Base-by-base conservation (phyloP, 352 stramenopile species). In the Phytopythium cucurbitacearum region DNA sequence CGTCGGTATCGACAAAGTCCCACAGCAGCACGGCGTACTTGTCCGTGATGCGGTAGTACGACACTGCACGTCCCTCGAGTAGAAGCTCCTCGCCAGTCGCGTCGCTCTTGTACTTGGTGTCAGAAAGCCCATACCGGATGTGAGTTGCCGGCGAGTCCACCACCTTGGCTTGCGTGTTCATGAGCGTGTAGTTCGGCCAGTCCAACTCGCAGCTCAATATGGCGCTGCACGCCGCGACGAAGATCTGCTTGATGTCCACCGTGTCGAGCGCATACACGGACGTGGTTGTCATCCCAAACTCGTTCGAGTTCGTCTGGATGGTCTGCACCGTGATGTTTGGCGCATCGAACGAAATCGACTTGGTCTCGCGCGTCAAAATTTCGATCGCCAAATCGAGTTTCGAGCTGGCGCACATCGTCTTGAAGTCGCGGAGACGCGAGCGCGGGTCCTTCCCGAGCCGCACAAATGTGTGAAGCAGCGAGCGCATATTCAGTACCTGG, bases 381-480 rank as follows among this genome's bases (percentile, higher is more conserved):
- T 76, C 55, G 3, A 61, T 65, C 5, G 71, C 71, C 55, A 78
- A 60, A 5, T 81, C 65, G 0, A 81, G 56, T 53, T 78, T 76
- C 0, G 49, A 50, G 46, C 69, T 54, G 13, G 16, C 55, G 51
- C 56, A 73, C 11, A 76, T 60, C 7, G 49, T 44, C 15, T 69
- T 56, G 48, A 60, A 67, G 58, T 81, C 65, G 6, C 66, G 71
- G 36, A 53, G 28, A 3, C 71, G 67, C 28, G 65, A 60, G 5
- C 40, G 55, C 10, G 57, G 52, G 46, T 71, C 71, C 28, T 48
- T 64, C 3, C 60, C 60, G 10, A 81, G 43, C 6, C 55, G 57
- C 12, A 60, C 70, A 60, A 73, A 76, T 15, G 68, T 73, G 58
- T 81, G 71, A 16, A 81, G 52, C n/a, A 78, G 42, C 33, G 73